Base-by-base conservation (phyloP, 1,139 yeast species). In the Kodamaea suecica region DNA sequence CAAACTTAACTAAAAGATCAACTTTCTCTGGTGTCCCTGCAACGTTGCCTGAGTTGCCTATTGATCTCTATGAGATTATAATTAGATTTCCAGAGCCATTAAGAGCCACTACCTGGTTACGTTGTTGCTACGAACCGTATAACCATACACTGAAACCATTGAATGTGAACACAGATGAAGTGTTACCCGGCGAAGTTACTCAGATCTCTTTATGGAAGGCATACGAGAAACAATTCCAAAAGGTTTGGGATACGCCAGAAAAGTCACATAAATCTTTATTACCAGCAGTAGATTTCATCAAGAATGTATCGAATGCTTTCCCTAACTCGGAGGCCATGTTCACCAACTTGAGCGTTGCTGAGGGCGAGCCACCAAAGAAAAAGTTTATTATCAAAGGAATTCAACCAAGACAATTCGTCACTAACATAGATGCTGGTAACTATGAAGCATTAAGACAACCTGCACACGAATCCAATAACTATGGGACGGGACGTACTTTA, bases 121-220 rank as follows among this genome's bases (percentile, higher is more conserved):
- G 96, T 48, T 83, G 95, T 47, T 84, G 95, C 45, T 94, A 87
- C 61, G 92, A 82, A 49, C 87, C 95, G 10, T 56, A 35, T 40
- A 43, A 50, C 31, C 38, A 38, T 9, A 21, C 50, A 5, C 34
- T 43, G 12, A 39, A 39, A 6, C 23, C 27, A 6, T 11, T 11
- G 5, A 25, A 25, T 25, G 7, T 7, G 9, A 31, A 28, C 7
- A 42, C 41, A 13, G 49, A 49, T 23, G 63, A 57, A 12, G 55
- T 50, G 21, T 41, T 54, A 9, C 63, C 69, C 3, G 88, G 95
- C 4, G 96, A 88, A 55, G 96, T 90, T 7, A 90, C 97, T 0
- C 99, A 92, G 61, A 88, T 92, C 21, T 84, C 95, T 10, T 72
- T 92, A 33, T 92, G 99, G 99, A 87, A 90, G 57, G 81, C 95